A percentile compares a stretch with the other conserved stretches of the same genome.
Evolutionary conservation across 768 basidiomycete genomes (phyloP).

Genomic region (Pulveroboletus sp.): DNA sequence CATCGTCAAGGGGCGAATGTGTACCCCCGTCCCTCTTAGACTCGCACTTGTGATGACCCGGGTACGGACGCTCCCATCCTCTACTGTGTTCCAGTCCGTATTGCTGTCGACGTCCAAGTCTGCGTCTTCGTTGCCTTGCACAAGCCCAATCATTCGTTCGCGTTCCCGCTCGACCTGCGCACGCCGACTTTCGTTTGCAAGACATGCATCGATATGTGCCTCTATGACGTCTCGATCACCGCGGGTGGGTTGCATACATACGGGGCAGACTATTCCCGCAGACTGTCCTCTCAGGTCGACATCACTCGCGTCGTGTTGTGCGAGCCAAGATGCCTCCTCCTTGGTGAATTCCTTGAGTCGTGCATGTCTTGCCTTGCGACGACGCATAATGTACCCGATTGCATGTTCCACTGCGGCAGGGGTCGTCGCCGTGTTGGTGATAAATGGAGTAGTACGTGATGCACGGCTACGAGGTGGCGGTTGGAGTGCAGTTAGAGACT

Average conservation of each 20-base stretch:
- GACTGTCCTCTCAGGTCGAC: constrained; percentile 34
- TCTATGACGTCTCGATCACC: constrained; percentile 73
- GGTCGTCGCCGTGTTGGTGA: constrained; percentile 20
- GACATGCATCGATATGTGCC: constrained; percentile 78
- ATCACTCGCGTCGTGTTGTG: constrained; percentile 17
- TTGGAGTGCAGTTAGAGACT: constrained; percentile 31
- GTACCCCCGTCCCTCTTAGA: constrained; percentile 62
- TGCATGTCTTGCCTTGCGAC: constrained; percentile 62
- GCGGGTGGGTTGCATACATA: constrained; percentile 52
- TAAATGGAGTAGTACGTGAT: constrained; percentile 12
- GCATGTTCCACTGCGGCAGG: constrained; percentile 43
- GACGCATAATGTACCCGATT: constrained; percentile 59
- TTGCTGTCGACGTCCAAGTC: constrained; percentile 32
- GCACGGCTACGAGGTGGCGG: constrained; percentile 23
- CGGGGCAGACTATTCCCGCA: constrained; percentile 57
- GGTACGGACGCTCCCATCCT: constrained; percentile 38
- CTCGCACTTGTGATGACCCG: constrained; percentile 34
- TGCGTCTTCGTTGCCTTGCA: constrained; percentile 29
- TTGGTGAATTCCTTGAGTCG: constrained; percentile 62
- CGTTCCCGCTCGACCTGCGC: constrained; percentile 32
- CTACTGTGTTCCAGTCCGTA: constrained; percentile 36
- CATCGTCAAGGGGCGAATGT: constrained; percentile 48
- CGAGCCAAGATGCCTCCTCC: constrained; percentile 45
- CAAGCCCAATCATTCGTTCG: constrained; percentile 23
- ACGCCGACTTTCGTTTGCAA: constrained; percentile 49